Conservation (phyloP, 768 basidiomycete genomes). For the Cystobasidium ongulense region DNA sequence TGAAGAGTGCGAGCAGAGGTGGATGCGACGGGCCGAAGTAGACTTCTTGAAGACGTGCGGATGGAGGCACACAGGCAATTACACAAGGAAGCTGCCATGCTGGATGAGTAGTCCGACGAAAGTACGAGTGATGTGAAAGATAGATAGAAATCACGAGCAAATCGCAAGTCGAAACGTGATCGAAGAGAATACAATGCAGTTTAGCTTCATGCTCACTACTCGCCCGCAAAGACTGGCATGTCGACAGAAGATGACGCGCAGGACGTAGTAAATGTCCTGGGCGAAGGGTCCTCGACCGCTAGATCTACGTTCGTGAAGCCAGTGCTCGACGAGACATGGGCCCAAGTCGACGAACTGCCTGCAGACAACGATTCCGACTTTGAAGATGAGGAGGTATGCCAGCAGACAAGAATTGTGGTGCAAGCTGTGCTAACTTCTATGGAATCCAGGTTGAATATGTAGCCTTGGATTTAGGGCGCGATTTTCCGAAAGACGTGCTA, state of each 20-base stretch:
- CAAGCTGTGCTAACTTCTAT: not conserved
- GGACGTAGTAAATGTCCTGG: not conserved
- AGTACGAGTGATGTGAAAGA: too few relatives aligned
- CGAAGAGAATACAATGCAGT: not conserved
- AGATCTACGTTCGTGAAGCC: not conserved
- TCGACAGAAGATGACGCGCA: not conserved
- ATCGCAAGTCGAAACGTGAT: not conserved
- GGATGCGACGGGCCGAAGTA: not conserved
- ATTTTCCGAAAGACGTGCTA: conserved; percentile 16
- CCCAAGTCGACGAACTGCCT: conserved; percentile 16
- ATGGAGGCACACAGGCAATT: not conserved
- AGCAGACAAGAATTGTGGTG: not conserved
- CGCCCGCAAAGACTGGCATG: not conserved
- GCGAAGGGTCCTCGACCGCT: not conserved
- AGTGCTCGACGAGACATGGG: conserved; percentile 19
- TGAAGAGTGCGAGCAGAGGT: conserved; percentile 3
- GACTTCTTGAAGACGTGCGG: not conserved
- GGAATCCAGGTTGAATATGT: conserved; percentile 9
- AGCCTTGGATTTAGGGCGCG: conserved; percentile 9
- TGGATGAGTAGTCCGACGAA: not conserved
- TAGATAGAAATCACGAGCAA: not conserved
- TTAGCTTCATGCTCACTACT: not conserved
- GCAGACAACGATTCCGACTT: conserved; percentile 14
- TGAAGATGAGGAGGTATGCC: conserved; percentile 1
- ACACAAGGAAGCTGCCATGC: not conserved